phyloP scores from a whole-genome alignment of 768 basidiomycete genomes.

The Austroboletus eburneus region DNA sequence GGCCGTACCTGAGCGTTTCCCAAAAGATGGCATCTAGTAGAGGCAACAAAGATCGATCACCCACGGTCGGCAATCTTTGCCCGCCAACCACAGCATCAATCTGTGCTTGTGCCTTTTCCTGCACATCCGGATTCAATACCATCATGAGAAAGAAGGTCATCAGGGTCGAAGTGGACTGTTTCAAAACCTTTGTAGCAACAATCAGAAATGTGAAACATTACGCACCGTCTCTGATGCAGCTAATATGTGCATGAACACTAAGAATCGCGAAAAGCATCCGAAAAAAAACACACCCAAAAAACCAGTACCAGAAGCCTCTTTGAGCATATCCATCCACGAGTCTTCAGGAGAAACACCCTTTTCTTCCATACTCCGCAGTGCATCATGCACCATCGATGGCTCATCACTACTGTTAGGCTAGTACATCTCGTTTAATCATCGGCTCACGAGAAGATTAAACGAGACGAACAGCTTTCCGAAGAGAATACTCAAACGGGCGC shows the following conservation, averaged over 20 bases:
- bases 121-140: not conserved
- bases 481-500: not conserved
- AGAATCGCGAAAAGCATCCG: not conserved
- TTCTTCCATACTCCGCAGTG: not conserved
- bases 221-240: not conserved
- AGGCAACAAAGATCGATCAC: not conserved
- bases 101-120: not conserved
- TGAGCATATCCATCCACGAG: not conserved
- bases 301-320: not conserved
- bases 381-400: not conserved
- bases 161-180: not conserved
- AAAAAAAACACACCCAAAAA: not conserved
- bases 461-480: not conserved
- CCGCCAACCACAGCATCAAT: not conserved
- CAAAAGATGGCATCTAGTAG: not conserved
- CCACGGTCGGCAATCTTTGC: not conserved
- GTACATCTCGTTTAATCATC: not conserved
- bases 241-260: not conserved
- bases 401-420: not conserved
- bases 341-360: not conserved
- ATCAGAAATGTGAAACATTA: not conserved
- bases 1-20: not conserved
- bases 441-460: not conserved
- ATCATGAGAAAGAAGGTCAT: not conserved
- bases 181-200: not conserved